Evolutionary conservation across 495 filamentous ascomycete species (phyloP), one percentile per base, ranked within the genome.

Genomic region (Thozetella sp.): DNA sequence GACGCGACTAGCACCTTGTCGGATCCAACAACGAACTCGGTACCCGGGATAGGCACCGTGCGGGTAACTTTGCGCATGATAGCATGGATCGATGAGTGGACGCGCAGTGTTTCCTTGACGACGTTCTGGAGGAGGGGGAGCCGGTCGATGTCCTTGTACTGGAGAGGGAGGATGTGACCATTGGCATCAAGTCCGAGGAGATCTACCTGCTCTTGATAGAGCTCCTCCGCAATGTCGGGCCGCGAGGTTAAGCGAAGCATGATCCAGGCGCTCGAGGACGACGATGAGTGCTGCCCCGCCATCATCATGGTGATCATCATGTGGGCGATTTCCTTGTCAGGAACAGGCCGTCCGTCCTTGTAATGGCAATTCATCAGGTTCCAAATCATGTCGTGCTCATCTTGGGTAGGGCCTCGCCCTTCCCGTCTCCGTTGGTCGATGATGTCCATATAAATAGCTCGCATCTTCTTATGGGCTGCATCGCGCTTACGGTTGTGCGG

Each of bases 281-380:
- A 87, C 1, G 86, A 88, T 0, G 87, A 88, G 73, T 91, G 88
- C 60, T 91, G 88, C 20, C 88, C 88, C 15, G 85, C 88, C 86
- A 91, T 89, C 2, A 91, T 72, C n/a, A 91, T 76, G 0, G 87
- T 85, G 65, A 91, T 90, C 88, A 91, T 91, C 79, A 91, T 87
- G 60, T 90, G 87, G 3, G 88, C 88, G 51, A 90, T 83, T 57
- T 91, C 87, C 30, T 81, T 73, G 64, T 91, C 88, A 3, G 87
- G 81, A 1, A 90, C 70, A 0, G 76, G 75, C 12, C 68, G 79
- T 43, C 88, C 88, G 59, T 89, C 75, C 61, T 88, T 88, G 74
- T 91, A 91, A 1, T 68, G 70, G 59, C 81, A 82, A 52, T 72
- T 64, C 86, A 91, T 91, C 43, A 91, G 70, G 60, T 90, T 88